Base-by-base conservation (phyloP, 768 basidiomycete genomes). In the Macrolepiota fuliginosa region DNA sequence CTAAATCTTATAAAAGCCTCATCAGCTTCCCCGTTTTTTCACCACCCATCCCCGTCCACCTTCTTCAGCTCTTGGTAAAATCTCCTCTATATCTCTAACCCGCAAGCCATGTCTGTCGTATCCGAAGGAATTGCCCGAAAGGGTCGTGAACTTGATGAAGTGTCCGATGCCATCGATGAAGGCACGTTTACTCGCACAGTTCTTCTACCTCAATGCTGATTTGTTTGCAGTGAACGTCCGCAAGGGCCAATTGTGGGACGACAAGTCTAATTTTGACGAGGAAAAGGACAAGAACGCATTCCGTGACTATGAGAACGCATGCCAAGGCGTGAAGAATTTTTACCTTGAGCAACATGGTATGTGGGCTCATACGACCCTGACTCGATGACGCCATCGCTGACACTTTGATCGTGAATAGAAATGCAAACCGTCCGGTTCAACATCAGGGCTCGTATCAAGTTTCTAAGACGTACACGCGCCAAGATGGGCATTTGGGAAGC, bases 391-490 rank as follows among this genome's bases (percentile, higher is more conserved):
- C 42, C 9, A 45, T 50, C 47, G 22, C 24, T 35, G 46, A 22
- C 29, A 47, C 22, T 54, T 32, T 37, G 46, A 27, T 13, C 12
- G 3, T 25, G 42, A 40, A 17, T 49, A 92, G 91, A 88, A 71
- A 96, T 94, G 67, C 94, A 96, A 73, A 96, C 94, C 0, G 82
- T 95, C 2, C 89, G 80, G 22, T 96, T 85, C 80, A 96, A 96
- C 71, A 81, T 94, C 65, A 81, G 85, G 59, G 86, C 87, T 4
- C 88, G 94, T 9, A 85, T 85, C 10, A 81, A 90, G 64, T 92
- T 92, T 74, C 86, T 87, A 69, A 86, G 75, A 61, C 82, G 78
- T 37, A 81, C 76, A 55, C 84, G 89, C 27, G 89, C 85, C 2
- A 81, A 85, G n/a, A 93, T 94, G 92, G 78, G 89, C 66, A 73